Evolutionary conservation across 2,329 filamentous ascomycete genomes (phyloP).

Genomic region (Ceratocystiopsis minuta): DNA sequence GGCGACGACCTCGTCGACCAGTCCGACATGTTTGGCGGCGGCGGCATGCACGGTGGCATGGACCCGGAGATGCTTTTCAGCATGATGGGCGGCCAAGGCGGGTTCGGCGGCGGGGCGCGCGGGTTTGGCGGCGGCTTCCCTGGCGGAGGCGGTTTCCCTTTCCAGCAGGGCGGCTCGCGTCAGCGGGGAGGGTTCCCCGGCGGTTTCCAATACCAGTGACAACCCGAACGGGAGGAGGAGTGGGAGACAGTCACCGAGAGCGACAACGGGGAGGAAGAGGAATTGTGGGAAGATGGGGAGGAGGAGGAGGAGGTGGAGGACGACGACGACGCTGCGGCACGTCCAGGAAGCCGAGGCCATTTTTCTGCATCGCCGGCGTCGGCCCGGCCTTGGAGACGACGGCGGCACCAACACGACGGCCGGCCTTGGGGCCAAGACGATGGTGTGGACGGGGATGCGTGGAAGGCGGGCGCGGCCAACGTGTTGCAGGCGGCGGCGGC

Average conservation of each 20-base stretch:
- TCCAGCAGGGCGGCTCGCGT: constrained; percentile 24
- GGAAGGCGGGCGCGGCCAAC: neutral
- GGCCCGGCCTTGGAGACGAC: too few relatives aligned
- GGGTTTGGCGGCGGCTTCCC: constrained; percentile 22
- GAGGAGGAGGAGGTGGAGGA: constrained; percentile 15
- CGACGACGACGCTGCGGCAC: too few relatives aligned
- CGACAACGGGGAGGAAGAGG: too few relatives aligned
- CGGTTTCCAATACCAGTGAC: constrained; percentile 31
- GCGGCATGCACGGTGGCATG: constrained; percentile 48
- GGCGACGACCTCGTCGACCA: constrained; percentile 84
- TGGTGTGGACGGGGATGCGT: neutral
- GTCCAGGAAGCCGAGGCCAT: too few relatives aligned
- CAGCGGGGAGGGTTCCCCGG: constrained; percentile 19
- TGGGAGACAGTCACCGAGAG: too few relatives aligned
- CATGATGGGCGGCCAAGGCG: constrained; percentile 56
- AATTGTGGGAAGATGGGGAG: too few relatives aligned
- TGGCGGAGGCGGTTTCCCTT: constrained; percentile 34
- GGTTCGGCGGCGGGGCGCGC: constrained; percentile 29
- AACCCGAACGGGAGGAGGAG: constrained; percentile 20
- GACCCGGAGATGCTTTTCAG: constrained; percentile 65
- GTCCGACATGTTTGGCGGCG: constrained; percentile 62
- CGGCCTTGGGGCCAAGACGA: too few relatives aligned
- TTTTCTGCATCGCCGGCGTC: too few relatives aligned
- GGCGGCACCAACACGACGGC: constrained; percentile 3
- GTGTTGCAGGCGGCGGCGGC: constrained; percentile 11